Conservation (phyloP, 2,329 filamentous ascomycete genomes). For the Colletotrichum trifolii region DNA sequence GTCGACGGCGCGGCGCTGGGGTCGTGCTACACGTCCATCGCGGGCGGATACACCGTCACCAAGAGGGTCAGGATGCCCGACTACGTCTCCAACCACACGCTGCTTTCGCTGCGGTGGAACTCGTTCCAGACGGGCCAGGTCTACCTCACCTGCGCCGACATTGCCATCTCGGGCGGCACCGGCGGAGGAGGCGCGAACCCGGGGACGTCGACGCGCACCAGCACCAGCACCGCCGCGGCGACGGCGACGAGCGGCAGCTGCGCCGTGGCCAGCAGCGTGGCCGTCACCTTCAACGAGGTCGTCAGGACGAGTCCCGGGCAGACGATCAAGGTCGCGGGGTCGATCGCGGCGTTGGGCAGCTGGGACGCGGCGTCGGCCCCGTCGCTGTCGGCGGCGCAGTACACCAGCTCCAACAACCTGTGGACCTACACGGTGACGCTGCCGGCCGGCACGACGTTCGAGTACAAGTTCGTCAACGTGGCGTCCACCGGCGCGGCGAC, state of each 20-base stretch:
- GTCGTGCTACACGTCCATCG: conserved; percentile 63
- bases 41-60: conserved; percentile 63
- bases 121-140: conserved; percentile 65
- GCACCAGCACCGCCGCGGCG: conserved; percentile 27
- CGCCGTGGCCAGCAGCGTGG: conserved; percentile 47
- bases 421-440: conserved; percentile 66
- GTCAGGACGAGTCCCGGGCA: conserved; percentile 58
- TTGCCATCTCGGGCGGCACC: conserved; percentile 51
- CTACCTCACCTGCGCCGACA: conserved; percentile 65
- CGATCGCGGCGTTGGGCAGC: conserved; percentile 52
- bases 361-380: conserved; percentile 55
- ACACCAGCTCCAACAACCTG: conserved; percentile 63
- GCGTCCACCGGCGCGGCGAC: conserved; percentile 58
- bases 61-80: conserved; percentile 63
- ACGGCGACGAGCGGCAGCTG: conserved; percentile 41
- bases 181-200: conserved; percentile 29
- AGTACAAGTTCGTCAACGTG: conserved; percentile 72
- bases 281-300: conserved; percentile 55
- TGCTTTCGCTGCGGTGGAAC: conserved; percentile 66
- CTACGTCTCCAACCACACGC: conserved; percentile 59
- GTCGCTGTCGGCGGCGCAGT: conserved; percentile 62
- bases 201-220: conserved; percentile 36
- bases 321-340: conserved; percentile 61
- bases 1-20: conserved; percentile 56
- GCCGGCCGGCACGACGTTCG: conserved; percentile 61